Conservation (phyloP, 108 stramenopile species). For the Pseudonitzschia delicatissima region DNA sequence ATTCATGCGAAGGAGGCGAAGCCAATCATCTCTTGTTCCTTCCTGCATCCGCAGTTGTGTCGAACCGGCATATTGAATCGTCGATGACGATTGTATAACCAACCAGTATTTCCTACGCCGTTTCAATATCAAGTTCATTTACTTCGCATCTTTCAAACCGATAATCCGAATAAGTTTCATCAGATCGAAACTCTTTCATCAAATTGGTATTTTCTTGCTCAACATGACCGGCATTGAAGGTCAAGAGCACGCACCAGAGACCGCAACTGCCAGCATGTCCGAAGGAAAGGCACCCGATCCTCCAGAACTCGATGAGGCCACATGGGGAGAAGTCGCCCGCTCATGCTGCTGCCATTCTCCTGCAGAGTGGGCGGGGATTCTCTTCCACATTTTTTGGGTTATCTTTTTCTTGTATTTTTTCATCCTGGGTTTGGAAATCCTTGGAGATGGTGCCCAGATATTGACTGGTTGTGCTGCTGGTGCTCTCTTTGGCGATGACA, state of each 20-base stretch:
- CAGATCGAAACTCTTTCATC: no score
- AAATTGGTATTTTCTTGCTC: background rate
- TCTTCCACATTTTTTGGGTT: conserved; percentile 43
- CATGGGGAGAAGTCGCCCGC: conserved; percentile 73
- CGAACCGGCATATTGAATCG: no score
- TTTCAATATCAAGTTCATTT: no score
- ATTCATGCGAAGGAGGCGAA: no score
- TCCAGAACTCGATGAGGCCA: conserved; percentile 38
- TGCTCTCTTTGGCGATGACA: conserved; percentile 68
- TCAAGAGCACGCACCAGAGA: background rate
- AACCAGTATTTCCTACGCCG: no score
- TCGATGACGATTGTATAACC: no score
- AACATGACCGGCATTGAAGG: background rate
- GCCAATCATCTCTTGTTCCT: no score
- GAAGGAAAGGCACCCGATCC: background rate
- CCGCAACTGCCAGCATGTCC: background rate
- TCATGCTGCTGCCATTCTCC: conserved; percentile 73
- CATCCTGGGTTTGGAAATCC: conserved; percentile 75
- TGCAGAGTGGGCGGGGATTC: conserved; percentile 52
- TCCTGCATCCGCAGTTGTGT: no score
- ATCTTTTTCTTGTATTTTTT: conserved; percentile 89
- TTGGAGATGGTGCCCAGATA: conserved; percentile 79
- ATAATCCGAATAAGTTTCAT: no score
- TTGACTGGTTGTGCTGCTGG: conserved; percentile 80
- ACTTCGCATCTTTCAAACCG: no score